Evolutionary conservation across 805 yeast species (phyloP), one percentile per base, ranked within the genome.

Genomic region (Candida tallmaniae): DNA sequence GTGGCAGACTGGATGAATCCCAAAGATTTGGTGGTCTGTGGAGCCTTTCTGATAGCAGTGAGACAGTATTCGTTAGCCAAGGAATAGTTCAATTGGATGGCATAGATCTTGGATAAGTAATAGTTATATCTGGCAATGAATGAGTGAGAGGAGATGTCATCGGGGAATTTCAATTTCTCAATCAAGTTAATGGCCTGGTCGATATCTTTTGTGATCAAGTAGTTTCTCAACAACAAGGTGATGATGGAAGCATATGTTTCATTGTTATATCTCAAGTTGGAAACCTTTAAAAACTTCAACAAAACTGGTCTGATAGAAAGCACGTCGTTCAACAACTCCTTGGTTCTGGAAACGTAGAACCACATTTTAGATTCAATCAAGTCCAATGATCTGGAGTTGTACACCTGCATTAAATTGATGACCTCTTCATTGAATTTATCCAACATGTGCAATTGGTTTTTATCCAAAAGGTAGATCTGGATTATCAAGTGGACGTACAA

Each of bases 1-100:
- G 89, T 79, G 3, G 96, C 93, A 34, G 84, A 77, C 61, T 89
- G 96, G 44, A 88, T 59, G 57, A 93, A 93, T 2, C 98, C 98
- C 28, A 73, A 60, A 6, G 96, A 87, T 40, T 80, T 76, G 28
- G 75, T 71, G 1, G 95, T 85, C 58, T 87, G 96, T 18, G 99
- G 97, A 7, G 95, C 89, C 58, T 93, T 93, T 66, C 98, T 81
- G 35, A 89, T 83, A 2, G 98, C 96, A n/a, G 93, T 87, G 36
- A 87, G 83, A 37, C 85, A 84, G 54, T 79, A 87, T 51, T 89
- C 96, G 52, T 83, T 80, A 2, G 97, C 96, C 13, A 84, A 69
- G 2, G 95, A 79, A 60, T 93, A 93, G 61, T 93, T 89, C 48
- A 93, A 76, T 65, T 90, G 97, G 46, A 93, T 81, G 4, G 97